These are phyloP conservation scores for Phaffomyces antillensis DNA, from an alignment of 805 yeast species.

Conservation along the genomic window DNA sequence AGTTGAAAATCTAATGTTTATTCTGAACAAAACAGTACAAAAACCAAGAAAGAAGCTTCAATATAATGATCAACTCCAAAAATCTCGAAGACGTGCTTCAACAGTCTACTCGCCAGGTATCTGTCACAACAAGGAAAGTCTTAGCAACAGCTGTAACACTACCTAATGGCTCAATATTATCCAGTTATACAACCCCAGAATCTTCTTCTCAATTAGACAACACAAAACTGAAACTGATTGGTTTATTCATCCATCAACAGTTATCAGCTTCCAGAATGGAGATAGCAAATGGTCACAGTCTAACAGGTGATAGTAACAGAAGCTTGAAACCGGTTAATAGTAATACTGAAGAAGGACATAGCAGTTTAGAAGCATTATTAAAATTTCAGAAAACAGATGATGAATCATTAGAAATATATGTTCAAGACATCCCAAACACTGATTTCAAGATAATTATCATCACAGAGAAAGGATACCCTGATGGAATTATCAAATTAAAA, in stretches of 20 bases:
- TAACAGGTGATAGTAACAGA: conserved; percentile 1
- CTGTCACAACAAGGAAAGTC: conserved; percentile 3
- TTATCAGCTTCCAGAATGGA: neutral
- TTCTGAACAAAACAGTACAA: no score
- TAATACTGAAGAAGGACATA: neutral
- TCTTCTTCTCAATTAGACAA: neutral
- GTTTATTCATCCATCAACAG: conserved; percentile 3
- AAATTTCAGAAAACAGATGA: conserved; percentile 9
- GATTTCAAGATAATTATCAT: conserved; percentile 16
- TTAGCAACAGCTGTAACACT: conserved; percentile 4
- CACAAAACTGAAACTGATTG: conserved; percentile 2
- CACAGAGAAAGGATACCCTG: conserved; percentile 20
- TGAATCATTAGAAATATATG: conserved; percentile 6
- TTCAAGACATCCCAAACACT: conserved; percentile 10
- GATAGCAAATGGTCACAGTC: neutral
- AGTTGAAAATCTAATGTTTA: no score
- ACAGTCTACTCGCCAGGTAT: conserved; percentile 3
- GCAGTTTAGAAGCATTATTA: neutral
- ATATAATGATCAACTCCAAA: conserved; percentile 3
- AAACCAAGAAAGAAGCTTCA: no score
- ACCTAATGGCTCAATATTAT: conserved; percentile 8
- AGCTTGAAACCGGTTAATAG: neutral
- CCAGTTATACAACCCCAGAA: conserved; percentile 1
- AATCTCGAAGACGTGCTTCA: conserved; percentile 5
- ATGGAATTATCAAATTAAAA: conserved; percentile 17